These are phyloP conservation scores for Moesziomyces antarcticus DNA, from an alignment of 1,284 basidiomycete genomes.

Conservation along the genomic window DNA sequence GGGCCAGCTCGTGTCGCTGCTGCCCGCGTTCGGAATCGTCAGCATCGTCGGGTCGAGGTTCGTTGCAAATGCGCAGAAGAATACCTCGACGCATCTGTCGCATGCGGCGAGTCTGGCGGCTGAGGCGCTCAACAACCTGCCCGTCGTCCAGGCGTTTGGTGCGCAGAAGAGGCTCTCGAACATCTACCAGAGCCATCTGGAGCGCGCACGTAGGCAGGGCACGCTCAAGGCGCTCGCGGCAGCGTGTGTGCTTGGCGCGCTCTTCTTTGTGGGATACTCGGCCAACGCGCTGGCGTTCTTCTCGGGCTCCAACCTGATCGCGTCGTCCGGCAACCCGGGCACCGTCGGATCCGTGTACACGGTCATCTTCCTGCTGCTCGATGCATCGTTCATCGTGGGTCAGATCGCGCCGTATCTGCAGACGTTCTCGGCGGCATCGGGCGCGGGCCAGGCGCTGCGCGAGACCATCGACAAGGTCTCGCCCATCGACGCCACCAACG, in stretches of 20 bases:
- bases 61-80: conserved; percentile 47
- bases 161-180: conserved; percentile 44
- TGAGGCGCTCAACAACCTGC: conserved; percentile 54
- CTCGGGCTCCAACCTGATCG: conserved; percentile 52
- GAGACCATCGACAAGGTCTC: conserved; percentile 46
- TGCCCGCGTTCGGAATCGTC: conserved; percentile 53
- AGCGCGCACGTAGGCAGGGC: conserved; percentile 50
- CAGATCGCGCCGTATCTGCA: conserved; percentile 62
- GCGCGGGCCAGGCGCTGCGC: conserved; percentile 50
- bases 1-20: conserved; percentile 47
- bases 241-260: conserved; percentile 47
- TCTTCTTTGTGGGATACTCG: conserved; percentile 61
- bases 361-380: conserved; percentile 60
- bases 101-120: conserved; percentile 51
- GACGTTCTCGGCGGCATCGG: conserved; percentile 55
- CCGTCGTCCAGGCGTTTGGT: conserved; percentile 58
- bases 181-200: conserved; percentile 53
- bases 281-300: conserved; percentile 61
- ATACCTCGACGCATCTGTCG: conserved; percentile 49
- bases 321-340: conserved; percentile 14
- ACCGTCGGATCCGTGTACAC: conserved; percentile 61
- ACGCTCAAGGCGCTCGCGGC: conserved; percentile 50
- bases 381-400: conserved; percentile 59
- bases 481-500: conserved; percentile 48
- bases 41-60: conserved; percentile 50